These are phyloP conservation scores for Eragrostis curvula DNA, from an alignment of 176 grass and related monocot genomes.

Conservation along the genomic window DNA sequence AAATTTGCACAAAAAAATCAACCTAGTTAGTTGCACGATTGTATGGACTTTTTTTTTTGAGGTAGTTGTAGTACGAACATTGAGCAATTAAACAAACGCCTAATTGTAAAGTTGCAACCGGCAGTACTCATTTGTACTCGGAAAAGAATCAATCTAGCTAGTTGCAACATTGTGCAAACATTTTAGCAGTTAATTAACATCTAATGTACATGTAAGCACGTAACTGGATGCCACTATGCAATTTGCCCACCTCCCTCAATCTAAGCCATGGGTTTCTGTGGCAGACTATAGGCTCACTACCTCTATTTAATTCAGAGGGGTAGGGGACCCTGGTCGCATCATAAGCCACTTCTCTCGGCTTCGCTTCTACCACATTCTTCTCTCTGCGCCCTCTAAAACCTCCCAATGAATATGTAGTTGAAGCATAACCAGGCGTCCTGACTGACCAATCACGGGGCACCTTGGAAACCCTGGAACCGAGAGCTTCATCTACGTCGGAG, in stretches of 20 bases:
- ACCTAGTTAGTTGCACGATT: too few relatives aligned
- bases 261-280: constrained; percentile 2
- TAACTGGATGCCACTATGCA: constrained; percentile 3
- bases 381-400: not conserved
- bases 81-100: too few relatives aligned
- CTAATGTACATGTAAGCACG: not conserved
- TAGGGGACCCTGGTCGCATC: constrained; percentile 47
- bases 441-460: constrained; percentile 27
- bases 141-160: not conserved
- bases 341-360: not conserved
- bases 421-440: constrained; percentile 2
- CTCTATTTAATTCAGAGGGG: constrained; percentile 49
- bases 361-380: constrained; percentile 12
- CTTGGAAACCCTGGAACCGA: constrained; percentile 34
- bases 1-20: too few relatives aligned
- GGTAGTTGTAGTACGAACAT: too few relatives aligned
- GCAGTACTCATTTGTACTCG: not conserved
- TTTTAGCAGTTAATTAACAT: not conserved
- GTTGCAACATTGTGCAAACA: not conserved
- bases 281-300: constrained; percentile 13
- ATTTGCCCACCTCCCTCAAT: constrained; percentile 36
- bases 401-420: constrained; percentile 23
- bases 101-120: not conserved
- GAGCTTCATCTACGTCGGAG: not conserved
- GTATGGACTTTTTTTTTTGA: too few relatives aligned